Conservation (phyloP, 2,329 filamentous ascomycete species). For the Raffaelea albimanens region DNA sequence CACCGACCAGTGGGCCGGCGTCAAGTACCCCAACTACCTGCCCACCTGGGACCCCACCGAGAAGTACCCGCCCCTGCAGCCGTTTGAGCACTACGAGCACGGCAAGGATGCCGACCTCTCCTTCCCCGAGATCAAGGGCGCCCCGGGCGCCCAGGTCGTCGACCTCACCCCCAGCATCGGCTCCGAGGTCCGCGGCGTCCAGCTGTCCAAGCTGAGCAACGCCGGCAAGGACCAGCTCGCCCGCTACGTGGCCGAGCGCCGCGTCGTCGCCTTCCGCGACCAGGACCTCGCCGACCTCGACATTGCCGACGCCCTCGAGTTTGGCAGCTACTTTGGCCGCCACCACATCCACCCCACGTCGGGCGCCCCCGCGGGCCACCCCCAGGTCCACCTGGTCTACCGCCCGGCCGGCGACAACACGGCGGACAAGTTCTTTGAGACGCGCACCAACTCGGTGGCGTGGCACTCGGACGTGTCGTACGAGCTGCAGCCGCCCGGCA, state of each 20-base stretch:
- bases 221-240: slow-evolving; percentile 63
- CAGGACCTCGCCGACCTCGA: slow-evolving; percentile 57
- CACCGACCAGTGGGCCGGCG: slow-evolving; percentile 10
- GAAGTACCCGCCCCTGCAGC: slow-evolving; percentile 50
- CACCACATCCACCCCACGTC: slow-evolving; percentile 70
- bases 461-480: slow-evolving; percentile 90
- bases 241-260: slow-evolving; percentile 57
- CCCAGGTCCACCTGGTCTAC: slow-evolving; percentile 63
- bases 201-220: slow-evolving; percentile 52
- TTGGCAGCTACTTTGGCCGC: slow-evolving; percentile 46
- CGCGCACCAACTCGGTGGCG: slow-evolving; percentile 68
- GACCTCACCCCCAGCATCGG: slow-evolving; percentile 60
- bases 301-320: slow-evolving; percentile 54
- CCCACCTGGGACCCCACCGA: slow-evolving; percentile 52
- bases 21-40: slow-evolving; percentile 52
- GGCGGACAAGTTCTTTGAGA: slow-evolving; percentile 49
- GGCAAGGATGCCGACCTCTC: slow-evolving; percentile 57
- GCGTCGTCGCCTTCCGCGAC: slow-evolving; percentile 61
- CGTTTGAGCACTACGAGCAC: slow-evolving; percentile 60
- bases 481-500: slow-evolving; percentile 79
- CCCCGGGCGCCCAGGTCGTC: slow-evolving; percentile 31
- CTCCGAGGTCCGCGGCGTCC: slow-evolving; percentile 56
- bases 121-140: slow-evolving; percentile 53
- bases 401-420: slow-evolving; percentile 57
- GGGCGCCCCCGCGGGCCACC: slow-evolving; percentile 58